Conservation (phyloP, 192 early-diverging fungal species). For the Backusella mclennaniae region DNA sequence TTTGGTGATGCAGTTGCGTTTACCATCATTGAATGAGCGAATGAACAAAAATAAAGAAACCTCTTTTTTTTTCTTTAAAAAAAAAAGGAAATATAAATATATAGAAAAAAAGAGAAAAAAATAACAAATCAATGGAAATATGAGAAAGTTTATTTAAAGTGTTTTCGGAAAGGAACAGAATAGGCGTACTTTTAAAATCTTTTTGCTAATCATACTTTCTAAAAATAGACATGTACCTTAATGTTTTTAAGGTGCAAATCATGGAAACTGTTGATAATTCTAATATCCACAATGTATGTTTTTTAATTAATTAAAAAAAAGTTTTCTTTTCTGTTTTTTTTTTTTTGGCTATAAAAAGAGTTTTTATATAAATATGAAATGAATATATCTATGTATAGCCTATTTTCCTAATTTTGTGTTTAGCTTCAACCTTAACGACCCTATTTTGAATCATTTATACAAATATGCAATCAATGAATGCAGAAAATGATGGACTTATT, state of each 20-base stretch:
- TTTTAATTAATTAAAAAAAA: too few relatives aligned
- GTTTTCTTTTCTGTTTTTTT: too few relatives aligned
- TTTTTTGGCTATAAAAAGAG: too few relatives aligned
- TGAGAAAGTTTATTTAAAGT: not conserved
- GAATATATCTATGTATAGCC: too few relatives aligned
- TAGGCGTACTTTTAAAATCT: not conserved
- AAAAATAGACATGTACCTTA: slow-evolving; percentile 7
- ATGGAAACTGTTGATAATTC: too few relatives aligned
- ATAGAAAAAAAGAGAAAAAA: not conserved
- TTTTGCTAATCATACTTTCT: not conserved
- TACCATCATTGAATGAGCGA: not conserved
- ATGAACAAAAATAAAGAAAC: not conserved
- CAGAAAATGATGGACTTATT: too few relatives aligned
- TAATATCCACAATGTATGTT: too few relatives aligned
- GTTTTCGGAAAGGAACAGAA: not conserved
- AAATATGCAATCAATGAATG: too few relatives aligned
- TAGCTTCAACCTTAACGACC: too few relatives aligned
- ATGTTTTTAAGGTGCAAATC: not conserved
- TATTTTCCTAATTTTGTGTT: too few relatives aligned
- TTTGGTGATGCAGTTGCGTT: not conserved
- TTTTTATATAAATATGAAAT: too few relatives aligned
- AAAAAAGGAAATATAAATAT: not conserved
- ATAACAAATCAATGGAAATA: not conserved
- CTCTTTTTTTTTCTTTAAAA: not conserved
- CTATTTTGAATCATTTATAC: too few relatives aligned